phyloP scores from a whole-genome alignment of 148 eudicot species.

The Rhododendron vialii region DNA sequence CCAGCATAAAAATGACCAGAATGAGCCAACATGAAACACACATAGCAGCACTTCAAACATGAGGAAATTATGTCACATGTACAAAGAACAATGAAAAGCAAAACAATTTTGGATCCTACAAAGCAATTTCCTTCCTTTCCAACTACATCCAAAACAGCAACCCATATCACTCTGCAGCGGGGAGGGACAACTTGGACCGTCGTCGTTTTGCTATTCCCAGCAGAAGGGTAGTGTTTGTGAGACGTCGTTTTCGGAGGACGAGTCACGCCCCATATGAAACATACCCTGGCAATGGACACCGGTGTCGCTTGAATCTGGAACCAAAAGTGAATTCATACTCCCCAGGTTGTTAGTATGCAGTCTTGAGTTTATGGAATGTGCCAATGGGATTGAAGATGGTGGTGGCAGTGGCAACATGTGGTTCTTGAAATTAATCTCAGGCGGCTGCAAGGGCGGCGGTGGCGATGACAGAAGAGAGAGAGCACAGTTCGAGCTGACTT shows the following conservation, averaged over 20 bases:
- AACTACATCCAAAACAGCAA: not conserved
- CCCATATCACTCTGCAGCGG: not conserved
- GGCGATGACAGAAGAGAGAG: conserved; percentile 35
- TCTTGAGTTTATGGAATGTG: conserved; percentile 10
- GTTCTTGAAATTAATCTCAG: conserved; percentile 7
- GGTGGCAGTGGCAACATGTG: not conserved
- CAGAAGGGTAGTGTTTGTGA: conserved; percentile 25
- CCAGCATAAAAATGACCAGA: not conserved
- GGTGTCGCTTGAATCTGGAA: conserved; percentile 7
- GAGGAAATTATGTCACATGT: not conserved
- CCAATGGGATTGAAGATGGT: not conserved
- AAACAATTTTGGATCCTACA: not conserved
- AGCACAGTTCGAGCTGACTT: conserved; percentile 22
- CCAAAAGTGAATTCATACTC: conserved; percentile 5
- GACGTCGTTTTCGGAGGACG: conserved; percentile 8
- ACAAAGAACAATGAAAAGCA: not conserved
- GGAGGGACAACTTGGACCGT: not conserved
- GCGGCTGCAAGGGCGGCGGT: conserved; percentile 4
- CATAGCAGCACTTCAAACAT: not conserved
- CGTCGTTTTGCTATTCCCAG: conserved; percentile 16
- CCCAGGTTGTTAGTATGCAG: not conserved
- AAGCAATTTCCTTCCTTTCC: not conserved
- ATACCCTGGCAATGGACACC: conserved; percentile 14
- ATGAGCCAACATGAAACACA: not conserved
- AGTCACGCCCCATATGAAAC: conserved; percentile 9